Evolutionary conservation across 2,329 filamentous ascomycete species (phyloP), one percentile per base, ranked within the genome.

Genomic region (Claviceps maximensis): DNA sequence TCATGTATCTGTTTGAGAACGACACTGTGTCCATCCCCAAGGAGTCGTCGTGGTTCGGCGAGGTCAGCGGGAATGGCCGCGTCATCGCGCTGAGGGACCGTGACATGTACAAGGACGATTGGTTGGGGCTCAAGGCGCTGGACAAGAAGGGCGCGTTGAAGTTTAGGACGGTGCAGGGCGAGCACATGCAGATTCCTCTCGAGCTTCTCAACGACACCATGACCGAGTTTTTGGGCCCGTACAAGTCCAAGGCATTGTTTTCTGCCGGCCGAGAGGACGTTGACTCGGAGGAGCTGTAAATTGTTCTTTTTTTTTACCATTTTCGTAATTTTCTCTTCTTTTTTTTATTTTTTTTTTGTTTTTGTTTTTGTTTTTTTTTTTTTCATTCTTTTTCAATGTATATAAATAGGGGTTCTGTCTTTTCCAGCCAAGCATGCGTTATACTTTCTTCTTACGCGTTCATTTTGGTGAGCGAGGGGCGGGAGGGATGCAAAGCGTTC

Each of bases 21-120:
- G 93, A 98, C 69, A 81, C 75, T 38, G 88, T 87, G 27, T 88
- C 91, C 33, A 80, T 95, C 49, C 93, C 93, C 42, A 95, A 91
- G 74, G 86, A 96, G 76, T 87, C 83, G 42, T 78, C 84, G 5
- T 96, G 89, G 87, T 98, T 97, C 66, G 81, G 83, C 41, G 89
- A 97, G 66, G 84, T 93, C 48, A 89, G 93, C 67, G 74, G 73
- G 36, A 86, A 82, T 3, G 77, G 53, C 6, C 21, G 82, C 56
- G 74, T 82, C 23, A 87, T 80, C 47, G 77, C 77, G 17, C 69
- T 98, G 65, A 76, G 79, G 58, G 78, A 89, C 51, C 76, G 87
- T 54, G 67, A 69, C 29, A 73, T 97, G 2, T 98, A 96, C 68
- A 80, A 78, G 59, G 85, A 97, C 70, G 91, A 98, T 71, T 98